These are phyloP conservation scores for Crithidia brevicula DNA, from an alignment of 208 protist genomes.

Conservation along the genomic window DNA sequence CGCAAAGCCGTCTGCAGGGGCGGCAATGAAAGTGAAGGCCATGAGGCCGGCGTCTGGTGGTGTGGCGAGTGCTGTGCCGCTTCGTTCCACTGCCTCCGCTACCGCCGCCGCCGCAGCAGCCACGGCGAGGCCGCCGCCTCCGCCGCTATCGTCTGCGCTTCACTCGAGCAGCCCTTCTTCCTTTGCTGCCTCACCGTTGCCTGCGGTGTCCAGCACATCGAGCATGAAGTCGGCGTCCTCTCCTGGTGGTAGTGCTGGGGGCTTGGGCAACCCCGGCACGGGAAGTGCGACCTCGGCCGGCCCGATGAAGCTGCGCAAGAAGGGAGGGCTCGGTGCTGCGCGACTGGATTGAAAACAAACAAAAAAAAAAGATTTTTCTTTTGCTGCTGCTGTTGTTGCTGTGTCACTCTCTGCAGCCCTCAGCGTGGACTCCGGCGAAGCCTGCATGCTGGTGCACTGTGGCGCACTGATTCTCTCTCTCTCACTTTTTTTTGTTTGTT, in stretches of 20 bases:
- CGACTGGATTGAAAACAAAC: slow-evolving; percentile 33
- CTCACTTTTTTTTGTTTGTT: slow-evolving; percentile 1
- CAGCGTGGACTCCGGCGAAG: too few relatives aligned
- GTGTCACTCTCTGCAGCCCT: too few relatives aligned
- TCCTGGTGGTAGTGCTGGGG: not conserved
- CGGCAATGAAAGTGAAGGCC: slow-evolving; percentile 5
- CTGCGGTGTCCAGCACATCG: slow-evolving; percentile 6
- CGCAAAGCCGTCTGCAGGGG: not conserved
- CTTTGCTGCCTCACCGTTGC: not conserved
- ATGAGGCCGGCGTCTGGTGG: not conserved
- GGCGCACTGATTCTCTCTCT: not conserved
- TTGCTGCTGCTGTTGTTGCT: too few relatives aligned
- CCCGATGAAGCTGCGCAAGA: slow-evolving; percentile 62
- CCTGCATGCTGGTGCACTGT: not conserved
- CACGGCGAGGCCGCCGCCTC: not conserved
- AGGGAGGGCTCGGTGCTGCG: slow-evolving; percentile 62
- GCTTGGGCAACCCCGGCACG: not conserved
- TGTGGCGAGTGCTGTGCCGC: not conserved
- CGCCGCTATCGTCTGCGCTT: not conserved
- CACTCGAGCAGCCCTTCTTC: not conserved
- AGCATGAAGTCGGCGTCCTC: too few relatives aligned
- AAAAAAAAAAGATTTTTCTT: too few relatives aligned
- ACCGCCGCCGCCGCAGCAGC: not conserved
- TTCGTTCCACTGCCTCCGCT: not conserved
- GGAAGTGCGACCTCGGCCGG: slow-evolving; percentile 4